A percentile compares a stretch with the other conserved stretches of the same genome.
Conservation (phyloP, 768 basidiomycete species). For the Boletus pseudo-olivaceus region DNA sequence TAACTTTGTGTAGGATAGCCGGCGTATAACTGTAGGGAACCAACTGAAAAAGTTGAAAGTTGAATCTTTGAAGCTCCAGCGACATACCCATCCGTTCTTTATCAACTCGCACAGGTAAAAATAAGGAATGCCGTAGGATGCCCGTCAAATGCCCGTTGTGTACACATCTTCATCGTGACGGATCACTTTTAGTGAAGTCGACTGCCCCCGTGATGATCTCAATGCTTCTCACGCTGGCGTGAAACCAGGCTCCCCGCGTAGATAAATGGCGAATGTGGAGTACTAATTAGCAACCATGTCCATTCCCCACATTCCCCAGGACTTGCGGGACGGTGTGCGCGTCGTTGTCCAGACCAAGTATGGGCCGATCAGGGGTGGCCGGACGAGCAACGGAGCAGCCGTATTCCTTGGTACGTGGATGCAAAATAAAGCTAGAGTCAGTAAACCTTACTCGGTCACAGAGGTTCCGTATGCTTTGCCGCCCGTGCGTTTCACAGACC, state of each 20-base stretch:
- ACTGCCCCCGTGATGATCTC: not conserved
- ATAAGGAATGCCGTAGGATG: slow-evolving; percentile 3
- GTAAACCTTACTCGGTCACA: slow-evolving; percentile 22
- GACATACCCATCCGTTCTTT: not conserved
- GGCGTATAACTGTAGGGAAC: not conserved
- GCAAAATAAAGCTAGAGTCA: not conserved
- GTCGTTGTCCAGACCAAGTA: slow-evolving; percentile 52
- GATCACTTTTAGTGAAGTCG: not conserved
- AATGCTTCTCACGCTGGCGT: slow-evolving; percentile 6
- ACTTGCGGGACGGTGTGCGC: slow-evolving; percentile 42
- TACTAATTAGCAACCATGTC: slow-evolving; percentile 1
- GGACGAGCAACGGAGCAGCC: slow-evolving; percentile 56
- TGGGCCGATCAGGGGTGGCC: slow-evolving; percentile 56
- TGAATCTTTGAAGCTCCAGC: slow-evolving; percentile 1
- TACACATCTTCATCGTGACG: not conserved
- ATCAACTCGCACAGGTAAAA: not conserved
- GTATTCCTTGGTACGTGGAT: slow-evolving; percentile 56
- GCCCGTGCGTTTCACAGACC: slow-evolving; percentile 62
- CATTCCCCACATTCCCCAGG: slow-evolving; percentile 51
- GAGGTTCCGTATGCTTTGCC: slow-evolving; percentile 74
- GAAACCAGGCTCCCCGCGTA: not conserved
- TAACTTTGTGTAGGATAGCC: slow-evolving; percentile 6
- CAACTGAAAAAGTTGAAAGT: not conserved
- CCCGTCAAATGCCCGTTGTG: slow-evolving; percentile 1
- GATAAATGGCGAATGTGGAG: slow-evolving; percentile 8